These are phyloP conservation scores for Colletotrichum costaricense DNA, from an alignment of 2,329 filamentous ascomycete species.

Conservation along the genomic window DNA sequence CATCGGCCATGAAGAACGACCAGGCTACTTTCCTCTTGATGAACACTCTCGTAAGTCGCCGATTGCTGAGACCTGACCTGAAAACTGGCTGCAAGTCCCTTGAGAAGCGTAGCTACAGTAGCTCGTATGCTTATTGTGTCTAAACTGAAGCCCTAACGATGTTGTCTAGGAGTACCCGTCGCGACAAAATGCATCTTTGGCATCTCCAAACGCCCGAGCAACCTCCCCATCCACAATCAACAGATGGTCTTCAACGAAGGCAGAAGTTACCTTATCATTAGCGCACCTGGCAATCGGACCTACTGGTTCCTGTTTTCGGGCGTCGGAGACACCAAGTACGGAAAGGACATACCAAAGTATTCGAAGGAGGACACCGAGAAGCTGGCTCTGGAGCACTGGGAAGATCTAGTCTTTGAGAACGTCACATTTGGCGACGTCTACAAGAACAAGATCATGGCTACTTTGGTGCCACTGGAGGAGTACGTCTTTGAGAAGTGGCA, in stretches of 20 bases:
- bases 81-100: background rate
- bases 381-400: conserved; percentile 39
- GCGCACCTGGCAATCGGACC: conserved; percentile 43
- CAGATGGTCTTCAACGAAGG: conserved; percentile 35
- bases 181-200: conserved; percentile 50
- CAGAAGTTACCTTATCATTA: conserved; percentile 43
- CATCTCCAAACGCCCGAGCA: conserved; percentile 43
- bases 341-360: conserved; percentile 47
- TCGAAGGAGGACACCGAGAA: conserved; percentile 44
- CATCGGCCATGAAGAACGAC: conserved; percentile 37
- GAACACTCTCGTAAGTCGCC: conserved; percentile 34
- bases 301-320: conserved; percentile 52
- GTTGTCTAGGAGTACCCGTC: conserved; percentile 7
- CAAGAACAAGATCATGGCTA: conserved; percentile 41
- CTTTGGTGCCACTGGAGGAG: conserved; percentile 42
- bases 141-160: background rate
- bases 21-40: conserved; percentile 39
- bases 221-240: background rate
- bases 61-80: fast-evolving
- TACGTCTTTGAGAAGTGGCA: conserved; percentile 52
- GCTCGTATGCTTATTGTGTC: no score
- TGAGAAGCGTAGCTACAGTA: background rate
- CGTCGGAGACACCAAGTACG: conserved; percentile 40
- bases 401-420: conserved; percentile 38
- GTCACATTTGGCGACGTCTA: conserved; percentile 46